Evolutionary conservation across 2,329 filamentous ascomycete species (phyloP).

Genomic region (Trichophyton equinum): DNA sequence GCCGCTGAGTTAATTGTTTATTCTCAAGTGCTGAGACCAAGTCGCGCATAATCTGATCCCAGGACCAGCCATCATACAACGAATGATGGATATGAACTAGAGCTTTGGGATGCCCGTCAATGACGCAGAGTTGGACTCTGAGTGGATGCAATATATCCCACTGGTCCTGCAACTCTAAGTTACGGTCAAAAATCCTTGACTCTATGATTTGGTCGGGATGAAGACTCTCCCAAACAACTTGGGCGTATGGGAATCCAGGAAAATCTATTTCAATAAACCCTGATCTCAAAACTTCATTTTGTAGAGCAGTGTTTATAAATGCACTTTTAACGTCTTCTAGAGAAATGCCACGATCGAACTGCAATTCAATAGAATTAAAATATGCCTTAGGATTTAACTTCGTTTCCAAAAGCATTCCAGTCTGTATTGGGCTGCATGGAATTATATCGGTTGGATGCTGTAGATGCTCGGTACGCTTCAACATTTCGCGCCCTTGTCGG

Average conservation of each 20-base stretch:
- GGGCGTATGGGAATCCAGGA: constrained; percentile 40
- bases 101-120: constrained; percentile 16
- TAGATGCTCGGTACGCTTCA: constrained; percentile 27
- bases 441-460: constrained; percentile 30
- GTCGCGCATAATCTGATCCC: constrained; percentile 61
- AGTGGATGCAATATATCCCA: constrained; percentile 44
- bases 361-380: constrained; percentile 63
- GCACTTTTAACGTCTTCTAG: constrained; percentile 35
- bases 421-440: constrained; percentile 61
- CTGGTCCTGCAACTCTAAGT: constrained; percentile 29
- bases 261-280: constrained; percentile 51
- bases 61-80: constrained; percentile 87
- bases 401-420: constrained; percentile 70
- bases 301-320: constrained; percentile 38
- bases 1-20: constrained; percentile 28
- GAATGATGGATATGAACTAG: constrained; percentile 63
- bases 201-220: constrained; percentile 35
- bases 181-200: constrained; percentile 29
- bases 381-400: constrained; percentile 49
- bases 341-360: constrained; percentile 33
- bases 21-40: constrained; percentile 41
- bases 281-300: constrained; percentile 58
- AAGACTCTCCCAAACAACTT: constrained; percentile 51
- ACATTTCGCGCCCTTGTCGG: constrained; percentile 26
- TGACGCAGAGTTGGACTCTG: constrained; percentile 42